Evolutionary conservation across 768 basidiomycete species (phyloP), one percentile per base, ranked within the genome.

Genomic region (Lactarius akahatsu): DNA sequence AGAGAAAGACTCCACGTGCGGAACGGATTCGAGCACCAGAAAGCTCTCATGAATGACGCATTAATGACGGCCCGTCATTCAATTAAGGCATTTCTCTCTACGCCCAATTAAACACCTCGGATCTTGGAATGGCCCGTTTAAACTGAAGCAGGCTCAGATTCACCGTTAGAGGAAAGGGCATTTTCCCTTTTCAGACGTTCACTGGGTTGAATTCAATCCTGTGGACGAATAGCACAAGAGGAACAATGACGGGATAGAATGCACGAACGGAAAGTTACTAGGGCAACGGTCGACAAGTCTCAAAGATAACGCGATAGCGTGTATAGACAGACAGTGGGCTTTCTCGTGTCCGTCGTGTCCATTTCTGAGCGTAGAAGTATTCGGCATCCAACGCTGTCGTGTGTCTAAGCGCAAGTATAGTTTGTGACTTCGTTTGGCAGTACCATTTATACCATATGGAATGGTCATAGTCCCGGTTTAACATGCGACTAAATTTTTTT

Each of bases 131-230:
- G 9, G 23, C n/a, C 23, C n/a, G 11, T 11, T 23, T n/a, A 47
- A 11, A 47, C n/a, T 10, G n/a, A 11, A n/a, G 45, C 45, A 23
- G 45, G 13, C 47, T 34, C 16, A 7, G 30, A 20, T 45, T 32
- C 30, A 60, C 59, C n/a, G 10, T 45, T 4, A 56, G 56, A 30
- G 40, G 62, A 32, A 62, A 32, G 55, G 15, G 40, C 38, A 43
- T 11, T 55, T 55, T 11, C 40, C 52, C 20, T 20, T 41, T 38
- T 55, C 2, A 18, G 28, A n/a, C n/a, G n/a, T n/a, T 18, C 16
- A 16, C 16, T 16, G 6, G 5, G 41, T 18, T 41, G 41, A 8
- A 18, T 16, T 6, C n/a, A 47, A 47, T 47, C n/a, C 10, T 4
- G n/a, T 11, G 4, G 15, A 23, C 10, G 45, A 47, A n/a, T 47